Percentiles rank a stretch among this genome's conserved stretches.
phyloP scores from a whole-genome alignment of 768 basidiomycete genomes.

The Gyrodon lividus region DNA sequence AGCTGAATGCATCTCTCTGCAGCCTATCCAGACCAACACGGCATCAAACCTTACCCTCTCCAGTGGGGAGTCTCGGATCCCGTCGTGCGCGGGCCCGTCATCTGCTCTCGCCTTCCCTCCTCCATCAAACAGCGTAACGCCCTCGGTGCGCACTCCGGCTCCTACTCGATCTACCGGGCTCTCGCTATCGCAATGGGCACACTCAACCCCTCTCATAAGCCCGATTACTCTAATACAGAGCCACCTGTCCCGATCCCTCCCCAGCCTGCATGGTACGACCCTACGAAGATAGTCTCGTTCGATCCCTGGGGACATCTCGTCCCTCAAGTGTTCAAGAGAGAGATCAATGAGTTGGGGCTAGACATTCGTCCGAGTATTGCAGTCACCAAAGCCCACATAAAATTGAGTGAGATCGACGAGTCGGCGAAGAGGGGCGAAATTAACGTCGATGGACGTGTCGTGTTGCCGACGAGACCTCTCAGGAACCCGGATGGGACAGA shows the following conservation, averaged over 20 bases:
- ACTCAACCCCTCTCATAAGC: constrained; percentile 74
- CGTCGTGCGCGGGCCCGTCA: constrained; percentile 73
- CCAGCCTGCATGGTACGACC: constrained; percentile 74
- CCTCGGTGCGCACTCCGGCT: constrained; percentile 90
- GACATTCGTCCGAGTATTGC: constrained; percentile 93
- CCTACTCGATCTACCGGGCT: constrained; percentile 93
- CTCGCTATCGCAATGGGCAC: constrained; percentile 89
- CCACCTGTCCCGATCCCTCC: constrained; percentile 81
- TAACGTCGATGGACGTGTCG: constrained; percentile 77
- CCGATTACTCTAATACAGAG: constrained; percentile 79
- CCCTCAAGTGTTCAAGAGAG: constrained; percentile 63
- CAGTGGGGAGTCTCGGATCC: constrained; percentile 77
- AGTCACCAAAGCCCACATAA: constrained; percentile 90
- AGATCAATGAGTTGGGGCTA: constrained; percentile 63
- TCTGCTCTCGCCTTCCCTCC: constrained; percentile 81
- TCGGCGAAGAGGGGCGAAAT: constrained; percentile 70
- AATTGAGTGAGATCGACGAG: constrained; percentile 91
- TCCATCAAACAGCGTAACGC: constrained; percentile 92
- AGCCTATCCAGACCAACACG: constrained; percentile 92
- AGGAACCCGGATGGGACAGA: constrained; percentile 61
- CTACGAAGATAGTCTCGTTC: constrained; percentile 82
- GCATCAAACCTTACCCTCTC: constrained; percentile 76
- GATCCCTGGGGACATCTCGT: constrained; percentile 94
- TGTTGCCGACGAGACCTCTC: constrained; percentile 64
- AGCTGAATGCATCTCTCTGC: constrained; percentile 11